phyloP scores from a whole-genome alignment of 169 alveolate genomes.

The Eimeria tenella region DNA sequence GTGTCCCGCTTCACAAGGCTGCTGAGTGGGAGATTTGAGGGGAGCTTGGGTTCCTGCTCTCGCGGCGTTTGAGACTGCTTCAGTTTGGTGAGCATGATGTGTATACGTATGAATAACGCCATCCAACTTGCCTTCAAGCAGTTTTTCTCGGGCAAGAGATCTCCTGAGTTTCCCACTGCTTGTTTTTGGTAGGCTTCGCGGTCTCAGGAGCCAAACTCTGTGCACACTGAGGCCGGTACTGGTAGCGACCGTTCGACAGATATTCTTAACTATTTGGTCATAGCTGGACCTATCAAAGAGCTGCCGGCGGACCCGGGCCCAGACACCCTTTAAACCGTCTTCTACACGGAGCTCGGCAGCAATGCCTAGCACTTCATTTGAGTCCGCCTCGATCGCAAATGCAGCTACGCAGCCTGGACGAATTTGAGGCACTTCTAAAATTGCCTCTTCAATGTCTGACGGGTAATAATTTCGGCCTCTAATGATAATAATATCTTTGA shows the following conservation, averaged over 20 bases:
- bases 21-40: conserved; percentile 21
- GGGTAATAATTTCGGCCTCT: conserved; percentile 87
- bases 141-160: conserved; percentile 80
- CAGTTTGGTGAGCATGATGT: conserved; percentile 50
- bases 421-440: conserved; percentile 80
- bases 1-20: neutral
- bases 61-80: conserved; percentile 32
- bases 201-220: conserved; percentile 84
- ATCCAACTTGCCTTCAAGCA: conserved; percentile 79
- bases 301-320: conserved; percentile 81
- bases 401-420: conserved; percentile 85
- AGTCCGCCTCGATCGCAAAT: conserved; percentile 83
- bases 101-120: conserved; percentile 69
- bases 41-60: neutral
- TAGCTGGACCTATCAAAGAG: conserved; percentile 82
- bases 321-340: conserved; percentile 79
- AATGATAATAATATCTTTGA: conserved; percentile 85
- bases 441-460: conserved; percentile 86
- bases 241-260: conserved; percentile 80
- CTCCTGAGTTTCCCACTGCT: conserved; percentile 87
- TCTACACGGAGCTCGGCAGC: conserved; percentile 85
- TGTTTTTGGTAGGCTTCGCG: conserved; percentile 83
- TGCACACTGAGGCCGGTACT: conserved; percentile 84
- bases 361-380: conserved; percentile 83
- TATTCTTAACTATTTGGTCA: conserved; percentile 81